phyloP scores from a whole-genome alignment of 139 green algal genomes.

The Tetraselmis chui region DNA sequence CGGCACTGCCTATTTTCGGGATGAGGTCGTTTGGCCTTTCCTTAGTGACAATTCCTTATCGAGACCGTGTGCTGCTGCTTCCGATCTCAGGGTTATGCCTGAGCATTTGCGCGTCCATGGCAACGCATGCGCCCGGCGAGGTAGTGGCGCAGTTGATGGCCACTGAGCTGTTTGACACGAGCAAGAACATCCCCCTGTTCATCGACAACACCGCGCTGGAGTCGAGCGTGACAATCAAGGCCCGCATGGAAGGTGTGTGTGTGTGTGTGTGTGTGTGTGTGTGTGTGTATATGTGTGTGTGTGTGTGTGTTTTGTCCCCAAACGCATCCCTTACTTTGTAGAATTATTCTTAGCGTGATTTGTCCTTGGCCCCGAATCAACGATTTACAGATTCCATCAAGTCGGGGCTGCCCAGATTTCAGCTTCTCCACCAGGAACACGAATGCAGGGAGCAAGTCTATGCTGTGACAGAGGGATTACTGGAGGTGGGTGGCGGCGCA shows the following conservation, averaged over 20 bases:
- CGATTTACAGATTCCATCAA: not conserved
- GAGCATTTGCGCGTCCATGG: not conserved
- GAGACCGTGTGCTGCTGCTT: not conserved
- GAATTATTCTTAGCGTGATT: no score
- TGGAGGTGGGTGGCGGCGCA: not conserved
- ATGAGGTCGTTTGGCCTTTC: not conserved
- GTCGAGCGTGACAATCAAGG: not conserved
- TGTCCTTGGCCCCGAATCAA: no score
- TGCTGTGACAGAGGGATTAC: not conserved
- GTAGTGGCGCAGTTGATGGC: not conserved
- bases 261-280: no score
- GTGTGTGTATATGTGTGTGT: no score
- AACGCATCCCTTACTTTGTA: no score
- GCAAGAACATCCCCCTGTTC: not conserved
- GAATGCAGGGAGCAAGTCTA: not conserved
- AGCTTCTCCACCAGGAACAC: not conserved
- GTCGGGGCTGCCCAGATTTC: not conserved
- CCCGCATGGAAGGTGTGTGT: not conserved
- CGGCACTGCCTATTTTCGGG: no score
- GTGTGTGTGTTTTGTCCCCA: no score
- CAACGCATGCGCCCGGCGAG: not conserved
- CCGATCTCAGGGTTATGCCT: not conserved
- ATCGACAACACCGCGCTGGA: not conserved
- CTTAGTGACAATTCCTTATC: not conserved
- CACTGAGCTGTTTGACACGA: not conserved